phyloP scores from a whole-genome alignment of 2,329 filamentous ascomycete species.

The Fusarium albosuccineum region DNA sequence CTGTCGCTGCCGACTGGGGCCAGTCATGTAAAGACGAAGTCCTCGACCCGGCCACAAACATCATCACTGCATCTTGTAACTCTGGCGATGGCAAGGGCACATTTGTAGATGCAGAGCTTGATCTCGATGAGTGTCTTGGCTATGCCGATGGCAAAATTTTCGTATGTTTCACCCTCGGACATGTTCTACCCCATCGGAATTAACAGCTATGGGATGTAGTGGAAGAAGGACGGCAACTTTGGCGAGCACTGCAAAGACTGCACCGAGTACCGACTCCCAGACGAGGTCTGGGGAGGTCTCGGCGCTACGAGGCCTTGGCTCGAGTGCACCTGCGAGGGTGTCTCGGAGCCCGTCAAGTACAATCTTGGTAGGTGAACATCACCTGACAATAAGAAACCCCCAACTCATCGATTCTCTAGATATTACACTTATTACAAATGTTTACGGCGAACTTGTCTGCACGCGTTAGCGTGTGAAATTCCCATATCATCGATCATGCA shows the following conservation, averaged over 20 bases:
- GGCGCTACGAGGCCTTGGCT: neutral
- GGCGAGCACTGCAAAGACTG: constrained; percentile 7
- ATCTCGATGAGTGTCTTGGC: constrained; percentile 3
- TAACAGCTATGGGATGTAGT: neutral
- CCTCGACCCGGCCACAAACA: neutral
- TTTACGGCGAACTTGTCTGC: too few relatives aligned
- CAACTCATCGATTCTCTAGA: too few relatives aligned
- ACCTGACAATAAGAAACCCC: too few relatives aligned
- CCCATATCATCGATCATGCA: too few relatives aligned
- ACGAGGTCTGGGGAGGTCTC: neutral
- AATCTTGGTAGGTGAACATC: neutral
- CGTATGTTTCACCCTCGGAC: neutral
- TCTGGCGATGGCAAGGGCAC: neutral
- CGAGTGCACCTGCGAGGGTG: constrained; percentile 2
- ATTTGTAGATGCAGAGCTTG: neutral
- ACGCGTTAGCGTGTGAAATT: too few relatives aligned
- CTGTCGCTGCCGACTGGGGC: neutral
- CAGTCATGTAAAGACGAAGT: neutral
- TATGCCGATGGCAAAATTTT: constrained; percentile 1
- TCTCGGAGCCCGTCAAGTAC: neutral
- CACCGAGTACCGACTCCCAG: neutral
- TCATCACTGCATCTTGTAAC: constrained; percentile 2
- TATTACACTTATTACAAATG: too few relatives aligned
- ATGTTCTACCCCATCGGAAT: neutral
- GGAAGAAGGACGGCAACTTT: neutral